Percentiles rank a stretch among this genome's conserved stretches.
Conservation (phyloP, 2,329 filamentous ascomycete species). For the Berkeleyomyces basicola region DNA sequence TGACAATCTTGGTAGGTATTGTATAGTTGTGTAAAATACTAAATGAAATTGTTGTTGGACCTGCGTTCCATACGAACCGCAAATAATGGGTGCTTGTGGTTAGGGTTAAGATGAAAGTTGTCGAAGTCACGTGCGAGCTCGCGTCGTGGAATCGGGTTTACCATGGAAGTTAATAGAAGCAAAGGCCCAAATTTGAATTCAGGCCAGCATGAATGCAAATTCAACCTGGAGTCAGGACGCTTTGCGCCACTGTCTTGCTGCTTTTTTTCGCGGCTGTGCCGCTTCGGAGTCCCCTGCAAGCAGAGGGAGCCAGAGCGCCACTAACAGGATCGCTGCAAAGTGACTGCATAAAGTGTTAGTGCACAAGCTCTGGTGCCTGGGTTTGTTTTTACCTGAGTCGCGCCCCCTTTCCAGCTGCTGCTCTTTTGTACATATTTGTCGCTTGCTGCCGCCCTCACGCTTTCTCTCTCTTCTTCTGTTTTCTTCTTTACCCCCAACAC, state of each 20-base stretch:
- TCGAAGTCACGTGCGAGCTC: slow-evolving; percentile 9
- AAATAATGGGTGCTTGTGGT: no score
- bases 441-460: not conserved
- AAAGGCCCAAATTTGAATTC: not conserved
- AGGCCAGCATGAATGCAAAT: not conserved
- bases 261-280: slow-evolving; percentile 1
- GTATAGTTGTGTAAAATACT: no score
- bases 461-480: slow-evolving; percentile 9
- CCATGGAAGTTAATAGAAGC: not conserved
- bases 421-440: not conserved
- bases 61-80: no score
- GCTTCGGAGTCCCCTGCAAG: not conserved
- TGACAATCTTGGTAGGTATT: no score
- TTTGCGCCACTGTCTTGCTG: not conserved
- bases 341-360: not conserved
- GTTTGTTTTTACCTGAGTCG: slow-evolving; percentile 1
- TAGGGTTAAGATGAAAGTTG: not conserved
- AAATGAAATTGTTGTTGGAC: no score
- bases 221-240: not conserved
- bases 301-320: not conserved
- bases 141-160: not conserved
- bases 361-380: not conserved
- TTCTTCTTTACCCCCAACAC: slow-evolving; percentile 8
- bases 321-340: not conserved
- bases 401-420: not conserved